phyloP scores from a whole-genome alignment of 805 yeast species.

The Metschnikowia noctiluminum region DNA sequence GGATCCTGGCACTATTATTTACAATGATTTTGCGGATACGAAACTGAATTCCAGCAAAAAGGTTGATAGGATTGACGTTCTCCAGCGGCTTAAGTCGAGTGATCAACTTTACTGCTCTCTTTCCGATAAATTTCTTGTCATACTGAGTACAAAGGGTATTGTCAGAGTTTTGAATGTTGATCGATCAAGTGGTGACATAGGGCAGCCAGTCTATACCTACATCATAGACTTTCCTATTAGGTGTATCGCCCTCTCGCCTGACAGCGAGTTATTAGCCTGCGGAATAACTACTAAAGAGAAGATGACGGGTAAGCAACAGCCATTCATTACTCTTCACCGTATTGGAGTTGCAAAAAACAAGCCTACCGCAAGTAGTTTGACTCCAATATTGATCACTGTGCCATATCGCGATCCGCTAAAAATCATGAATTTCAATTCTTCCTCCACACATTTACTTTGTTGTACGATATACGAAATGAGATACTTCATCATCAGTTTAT shows the following conservation, averaged over 20 bases:
- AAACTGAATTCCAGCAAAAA: constrained; percentile 11
- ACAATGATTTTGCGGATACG: constrained; percentile 25
- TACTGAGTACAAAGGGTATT: constrained; percentile 72
- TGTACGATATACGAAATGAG: constrained; percentile 77
- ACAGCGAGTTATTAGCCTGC: constrained; percentile 65
- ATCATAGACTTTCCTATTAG: constrained; percentile 72
- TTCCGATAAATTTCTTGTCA: constrained; percentile 55
- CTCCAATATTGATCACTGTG: constrained; percentile 68
- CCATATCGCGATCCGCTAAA: constrained; percentile 88
- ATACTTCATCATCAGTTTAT: constrained; percentile 68
- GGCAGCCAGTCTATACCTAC: constrained; percentile 66
- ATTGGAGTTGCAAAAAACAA: constrained; percentile 9
- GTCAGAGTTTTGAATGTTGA: constrained; percentile 60
- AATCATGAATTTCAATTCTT: constrained; percentile 66
- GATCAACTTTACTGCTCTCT: constrained; percentile 59
- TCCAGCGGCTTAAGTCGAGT: constrained; percentile 44
- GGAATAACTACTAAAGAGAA: constrained; percentile 82
- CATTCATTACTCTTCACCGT: constrained; percentile 63
- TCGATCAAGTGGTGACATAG: constrained; percentile 28
- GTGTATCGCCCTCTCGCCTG: constrained; percentile 68
- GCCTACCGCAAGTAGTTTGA: constrained; percentile 12
- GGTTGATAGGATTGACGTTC: constrained; percentile 15
- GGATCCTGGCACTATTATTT: constrained; percentile 24
- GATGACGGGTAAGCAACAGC: constrained; percentile 65
- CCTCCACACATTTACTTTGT: constrained; percentile 68